phyloP scores from a whole-genome alignment of 1,284 basidiomycete species.

The Coniophora puteana region DNA sequence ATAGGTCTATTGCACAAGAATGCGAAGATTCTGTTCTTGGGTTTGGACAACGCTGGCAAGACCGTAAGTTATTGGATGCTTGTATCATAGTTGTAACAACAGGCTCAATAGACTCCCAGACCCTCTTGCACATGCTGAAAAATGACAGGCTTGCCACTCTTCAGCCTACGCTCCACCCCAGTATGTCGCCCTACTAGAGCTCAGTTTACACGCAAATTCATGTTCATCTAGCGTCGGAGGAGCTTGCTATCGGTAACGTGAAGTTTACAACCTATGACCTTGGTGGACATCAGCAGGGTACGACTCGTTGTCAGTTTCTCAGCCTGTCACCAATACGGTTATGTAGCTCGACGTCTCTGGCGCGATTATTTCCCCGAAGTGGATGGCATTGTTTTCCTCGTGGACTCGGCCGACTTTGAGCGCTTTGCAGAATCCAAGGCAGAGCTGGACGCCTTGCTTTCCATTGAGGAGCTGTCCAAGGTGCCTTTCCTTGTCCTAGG shows the following conservation, averaged over 20 bases:
- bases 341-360: slow-evolving; percentile 93
- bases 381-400: slow-evolving; percentile 97
- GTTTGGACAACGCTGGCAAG: slow-evolving; percentile 99
- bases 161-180: slow-evolving; percentile 99
- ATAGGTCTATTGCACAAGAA: slow-evolving; percentile 97
- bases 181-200: slow-evolving; percentile 53
- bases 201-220: slow-evolving; percentile 7
- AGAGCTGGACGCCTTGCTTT: slow-evolving; percentile 92
- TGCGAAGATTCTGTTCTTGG: slow-evolving; percentile 99
- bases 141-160: slow-evolving; percentile 97
- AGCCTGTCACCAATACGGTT: slow-evolving; percentile 2
- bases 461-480: slow-evolving; percentile 91
- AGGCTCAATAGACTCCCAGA: slow-evolving; percentile 48
- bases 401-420: slow-evolving; percentile 96
- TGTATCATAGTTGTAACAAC: background rate
- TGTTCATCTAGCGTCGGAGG: slow-evolving; percentile 83
- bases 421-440: slow-evolving; percentile 96
- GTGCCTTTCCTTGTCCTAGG: slow-evolving; percentile 99
- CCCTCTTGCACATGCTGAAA: slow-evolving; percentile 98
- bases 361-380: slow-evolving; percentile 99
- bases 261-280: slow-evolving; percentile 99
- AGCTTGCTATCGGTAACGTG: slow-evolving; percentile 97
- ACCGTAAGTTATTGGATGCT: slow-evolving; percentile 59
- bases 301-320: slow-evolving; percentile 17
- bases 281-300: slow-evolving; percentile 96